Base-by-base conservation (phyloP, 257 asterid species). In the Mentha longifolia region DNA sequence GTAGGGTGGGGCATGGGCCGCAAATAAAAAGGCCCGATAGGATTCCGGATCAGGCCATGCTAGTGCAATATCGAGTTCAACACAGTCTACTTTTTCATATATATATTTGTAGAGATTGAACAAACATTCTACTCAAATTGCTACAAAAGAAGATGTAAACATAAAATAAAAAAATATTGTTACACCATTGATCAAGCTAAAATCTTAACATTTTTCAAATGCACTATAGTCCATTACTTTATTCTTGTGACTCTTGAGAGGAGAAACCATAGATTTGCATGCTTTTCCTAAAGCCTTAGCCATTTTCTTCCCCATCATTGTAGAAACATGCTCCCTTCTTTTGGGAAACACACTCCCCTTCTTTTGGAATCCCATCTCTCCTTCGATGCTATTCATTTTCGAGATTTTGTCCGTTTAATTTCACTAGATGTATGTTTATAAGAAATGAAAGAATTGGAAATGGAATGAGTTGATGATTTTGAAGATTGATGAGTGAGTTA, bases 261-360 rank as follows among this genome's bases (percentile, higher is more conserved):
- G 1, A 22, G 7, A 22, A 55, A 9, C 61, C 9, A 55, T 22
- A 55, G 8, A 55, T 22, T 55, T 55, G 61, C 16, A 20, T 1
- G 30, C 47, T 33, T 60, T 60, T n/a, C 47, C n/a, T 3, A 60
- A 33, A 60, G 47, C 72, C 20, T 67, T n/a, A 3, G 72, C 62
- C 14, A 67, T 67, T 19, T 67, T 67, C 62, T 67, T 67, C 13
- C 72, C 62, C 72, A 67, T 67, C 72, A 51, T 67, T 12, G 72
- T 51, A 10, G 72, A 67, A 52, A 67, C 72, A 51, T 56, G 72
- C 3, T 35, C 15, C 28, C 72, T 67, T 33, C 59, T 67, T 35
- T 35, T 67, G 0, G 72, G 72, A 37, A 67, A 51, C 3, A 67
- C 72, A 67, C 62, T 12, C 11, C 69, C 69, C 47, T 60, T 35